Base-by-base conservation (phyloP, 169 alveolate genomes). In the Neospora caninum region DNA sequence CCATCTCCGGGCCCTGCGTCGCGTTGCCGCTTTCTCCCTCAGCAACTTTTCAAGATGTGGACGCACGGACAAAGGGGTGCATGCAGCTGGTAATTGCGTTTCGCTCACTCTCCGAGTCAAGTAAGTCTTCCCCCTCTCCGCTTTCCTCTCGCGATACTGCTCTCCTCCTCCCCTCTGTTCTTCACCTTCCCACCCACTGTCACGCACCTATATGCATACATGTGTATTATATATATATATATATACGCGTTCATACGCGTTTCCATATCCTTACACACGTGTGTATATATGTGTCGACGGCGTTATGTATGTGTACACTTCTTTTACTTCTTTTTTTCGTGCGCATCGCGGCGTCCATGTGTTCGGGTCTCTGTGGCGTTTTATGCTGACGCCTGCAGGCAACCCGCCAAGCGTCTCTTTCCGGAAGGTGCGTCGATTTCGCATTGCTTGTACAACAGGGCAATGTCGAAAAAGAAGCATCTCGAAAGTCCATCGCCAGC, bases 61-160 rank as follows among this genome's bases (percentile, higher is more conserved):
- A 1, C 96, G 99, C 54, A 98, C 99, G 20, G 99, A 98, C 96
- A 97, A 97, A 94, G 99, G 99, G 29, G 99, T 98, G 70, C 98
- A 97, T 80, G 98, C 99, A 43, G 95, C 97, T 34, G 99, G 98
- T 25, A 98, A 98, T 95, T 97, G 96, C 45, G 94, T 96, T 70
- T 96, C 98, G 10, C 93, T 97, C 69, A 88, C 92, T 88, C 94
- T 98, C 84, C 97, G 98, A 73, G 94, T 91, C 39, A 69, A 92
- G 96, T 94, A 45, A 34, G 92, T 42, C 38, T n/a, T 10, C 67
- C 49, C 80, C 9, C 38, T 4, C 18, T 29, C 18, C 80, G 2
- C 31, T 29, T 27, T 64, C n/a, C 34, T 64, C 34, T 27, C 31
- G 16, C 73, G 73, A 4, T 27, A 27, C 20, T 29, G 31, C 7